Conservation (phyloP, 1,284 basidiomycete species). For the Sanguinoderma infundibulare region DNA sequence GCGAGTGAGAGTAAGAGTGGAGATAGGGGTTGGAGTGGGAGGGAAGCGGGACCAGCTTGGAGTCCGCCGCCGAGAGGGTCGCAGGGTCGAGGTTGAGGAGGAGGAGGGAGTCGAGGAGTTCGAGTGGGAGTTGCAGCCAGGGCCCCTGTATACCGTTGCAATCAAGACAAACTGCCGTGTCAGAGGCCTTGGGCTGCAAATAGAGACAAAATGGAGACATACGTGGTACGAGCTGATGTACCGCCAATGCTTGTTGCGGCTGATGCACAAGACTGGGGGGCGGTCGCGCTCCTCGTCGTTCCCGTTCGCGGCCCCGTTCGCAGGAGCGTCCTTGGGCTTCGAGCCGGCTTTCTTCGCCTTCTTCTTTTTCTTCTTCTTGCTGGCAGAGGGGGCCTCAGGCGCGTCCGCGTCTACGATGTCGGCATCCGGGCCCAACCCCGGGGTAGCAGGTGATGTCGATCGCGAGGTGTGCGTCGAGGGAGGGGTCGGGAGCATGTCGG, state of each 20-base stretch:
- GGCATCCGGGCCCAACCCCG: background rate
- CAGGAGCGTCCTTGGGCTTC: constrained; percentile 45
- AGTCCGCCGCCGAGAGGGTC: constrained; percentile 55
- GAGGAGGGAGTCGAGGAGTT: constrained; percentile 79
- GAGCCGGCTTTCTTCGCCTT: constrained; percentile 56
- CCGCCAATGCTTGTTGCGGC: constrained; percentile 86
- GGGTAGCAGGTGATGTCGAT: constrained; percentile 25
- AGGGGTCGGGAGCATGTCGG: constrained; percentile 27
- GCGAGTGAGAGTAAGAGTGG: constrained; percentile 35
- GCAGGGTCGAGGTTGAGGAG: constrained; percentile 75
- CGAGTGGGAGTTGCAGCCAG: constrained; percentile 85
- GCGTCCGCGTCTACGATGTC: constrained; percentile 11
- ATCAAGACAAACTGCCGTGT: background rate
- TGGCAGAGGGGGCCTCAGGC: constrained; percentile 1
- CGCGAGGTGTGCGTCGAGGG: constrained; percentile 32
- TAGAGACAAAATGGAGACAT: constrained; percentile 35
- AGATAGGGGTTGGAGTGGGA: constrained; percentile 34
- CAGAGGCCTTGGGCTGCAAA: background rate
- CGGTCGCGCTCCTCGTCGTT: constrained; percentile 41
- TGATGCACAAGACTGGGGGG: constrained; percentile 74
- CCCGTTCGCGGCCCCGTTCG: constrained; percentile 27
- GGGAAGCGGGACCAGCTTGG: constrained; percentile 39
- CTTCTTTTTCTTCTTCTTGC: constrained; percentile 81
- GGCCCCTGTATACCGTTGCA: constrained; percentile 59
- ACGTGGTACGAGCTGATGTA: constrained; percentile 90